Evolutionary conservation across 2,329 filamentous ascomycete genomes (phyloP).

Genomic region (Paraconiothyrium brasiliense): DNA sequence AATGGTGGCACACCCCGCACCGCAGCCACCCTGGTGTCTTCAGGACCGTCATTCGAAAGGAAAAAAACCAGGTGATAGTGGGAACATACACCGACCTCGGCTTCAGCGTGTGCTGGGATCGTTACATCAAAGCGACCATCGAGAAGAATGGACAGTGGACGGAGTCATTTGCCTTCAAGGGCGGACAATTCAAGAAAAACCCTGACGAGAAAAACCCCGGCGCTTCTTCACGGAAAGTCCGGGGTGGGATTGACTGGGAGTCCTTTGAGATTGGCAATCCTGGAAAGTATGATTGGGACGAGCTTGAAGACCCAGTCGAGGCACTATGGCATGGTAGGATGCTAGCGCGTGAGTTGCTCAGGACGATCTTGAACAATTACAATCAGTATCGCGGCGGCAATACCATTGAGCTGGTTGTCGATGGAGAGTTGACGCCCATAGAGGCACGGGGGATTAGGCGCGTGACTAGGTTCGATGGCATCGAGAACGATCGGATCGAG

Average conservation of each 20-base stretch:
- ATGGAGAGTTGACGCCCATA: background rate
- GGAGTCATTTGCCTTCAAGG: slow-evolving; percentile 22
- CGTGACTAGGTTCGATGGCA: background rate
- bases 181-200: background rate
- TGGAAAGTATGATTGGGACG: slow-evolving; percentile 8
- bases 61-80: slow-evolving; percentile 22
- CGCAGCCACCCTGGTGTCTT: background rate
- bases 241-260: slow-evolving; percentile 22
- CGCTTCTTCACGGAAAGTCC: slow-evolving; percentile 18
- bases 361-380: background rate
- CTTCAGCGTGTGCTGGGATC: slow-evolving; percentile 23
- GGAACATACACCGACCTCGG: slow-evolving; percentile 27
- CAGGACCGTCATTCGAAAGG: slow-evolving; percentile 26
- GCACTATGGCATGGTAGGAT: slow-evolving; percentile 18
- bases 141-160: slow-evolving; percentile 20
- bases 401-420: background rate
- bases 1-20: slow-evolving; percentile 23
- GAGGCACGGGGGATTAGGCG: background rate
- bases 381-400: background rate
- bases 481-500: background rate
- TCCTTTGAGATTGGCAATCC: slow-evolving; percentile 13
- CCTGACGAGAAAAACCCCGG: background rate
- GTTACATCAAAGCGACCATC: slow-evolving; percentile 25
- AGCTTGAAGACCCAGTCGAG: slow-evolving; percentile 16
- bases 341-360: background rate